Evolutionary conservation across 805 yeast species (phyloP), one percentile per base, ranked within the genome.

Genomic region (Hemisphaericaspora nanyangensis): DNA sequence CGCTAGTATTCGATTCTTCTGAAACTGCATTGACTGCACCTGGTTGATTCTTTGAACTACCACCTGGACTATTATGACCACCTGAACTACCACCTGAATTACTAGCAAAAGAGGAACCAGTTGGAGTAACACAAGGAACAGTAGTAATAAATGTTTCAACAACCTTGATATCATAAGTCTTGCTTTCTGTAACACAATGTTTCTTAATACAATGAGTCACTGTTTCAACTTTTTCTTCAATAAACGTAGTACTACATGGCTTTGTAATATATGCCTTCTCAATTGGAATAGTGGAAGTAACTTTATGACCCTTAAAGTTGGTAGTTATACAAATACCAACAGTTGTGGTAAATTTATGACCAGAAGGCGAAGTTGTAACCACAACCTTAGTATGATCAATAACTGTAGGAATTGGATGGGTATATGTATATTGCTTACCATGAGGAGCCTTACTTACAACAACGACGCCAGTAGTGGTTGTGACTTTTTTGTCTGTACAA

Each of bases 281-380:
- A 34, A 34, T 18, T 27, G 36, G 36, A n/a, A 34, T 22, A 16
- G 36, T 22, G 4, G 29, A 17, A 12, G 36, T 34, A 17, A 34
- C 29, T 34, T 12, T 12, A 12, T 17, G 20, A 11, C 36, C 36
- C 15, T 13, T 34, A 7, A 20, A 26, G 18, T 34, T 29, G 22
- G 30, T 27, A 17, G 36, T 34, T n/a, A n/a, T n/a, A 29, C 7
- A 29, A 15, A 29, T 19, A 15, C n/a, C 31, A 29, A 29, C 31
- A 16, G 31, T 29, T 5, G 31, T 29, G 17, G 31, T 29, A 15
- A 6, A 6, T 29, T 15, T 16, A 11, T 16, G 15, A 16, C 31
- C 31, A 29, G 10, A 17, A 16, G 31, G 31, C 10, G 19, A 7
- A 7, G 10, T 17, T 15, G 35, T 32, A 3, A 19, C 12, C 15